Evolutionary conservation across 768 basidiomycete species (phyloP).

Genomic region (Podaxis pistillaris): DNA sequence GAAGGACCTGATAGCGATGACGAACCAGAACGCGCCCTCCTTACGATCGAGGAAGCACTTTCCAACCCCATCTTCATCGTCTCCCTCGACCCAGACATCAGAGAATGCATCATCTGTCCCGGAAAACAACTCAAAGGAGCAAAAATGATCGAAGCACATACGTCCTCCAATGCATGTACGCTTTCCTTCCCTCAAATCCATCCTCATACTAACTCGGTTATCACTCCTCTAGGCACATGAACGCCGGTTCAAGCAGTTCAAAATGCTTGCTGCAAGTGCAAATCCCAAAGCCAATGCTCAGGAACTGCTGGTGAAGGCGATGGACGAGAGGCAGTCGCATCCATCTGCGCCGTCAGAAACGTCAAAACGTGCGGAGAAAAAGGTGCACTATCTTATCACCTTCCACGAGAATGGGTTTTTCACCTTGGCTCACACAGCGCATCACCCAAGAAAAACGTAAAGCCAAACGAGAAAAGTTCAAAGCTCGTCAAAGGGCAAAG

Average conservation of each 20-base stretch:
- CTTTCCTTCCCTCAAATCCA: constrained; percentile 21
- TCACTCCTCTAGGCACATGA: constrained; percentile 51
- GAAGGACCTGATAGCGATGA: constrained; percentile 25
- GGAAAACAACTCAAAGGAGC: constrained; percentile 66
- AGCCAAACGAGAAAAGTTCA: constrained; percentile 48
- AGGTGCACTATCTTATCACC: constrained; percentile 36
- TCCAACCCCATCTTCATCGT: constrained; percentile 62
- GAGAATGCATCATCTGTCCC: constrained; percentile 68
- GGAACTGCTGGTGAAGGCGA: constrained; percentile 34
- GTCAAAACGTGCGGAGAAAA: constrained; percentile 65
- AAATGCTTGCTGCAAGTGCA: constrained; percentile 33
- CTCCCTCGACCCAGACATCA: constrained; percentile 51
- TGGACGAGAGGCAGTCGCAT: constrained; percentile 26
- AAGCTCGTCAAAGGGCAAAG: constrained; percentile 42
- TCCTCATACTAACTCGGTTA: not conserved
- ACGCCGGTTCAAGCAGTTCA: constrained; percentile 56
- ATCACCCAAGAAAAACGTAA: constrained; percentile 39
- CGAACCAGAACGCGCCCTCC: constrained; percentile 37
- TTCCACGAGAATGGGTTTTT: not conserved
- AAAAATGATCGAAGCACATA: constrained; percentile 57
- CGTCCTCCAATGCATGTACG: constrained; percentile 59
- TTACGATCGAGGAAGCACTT: constrained; percentile 60
- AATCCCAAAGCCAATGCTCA: constrained; percentile 48
- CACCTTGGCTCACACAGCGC: constrained; percentile 37
- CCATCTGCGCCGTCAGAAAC: constrained; percentile 22